Percentiles rank a stretch among this genome's conserved stretches.
phyloP scores from a whole-genome alignment of 768 basidiomycete genomes.

The Boletus sensibilis region DNA sequence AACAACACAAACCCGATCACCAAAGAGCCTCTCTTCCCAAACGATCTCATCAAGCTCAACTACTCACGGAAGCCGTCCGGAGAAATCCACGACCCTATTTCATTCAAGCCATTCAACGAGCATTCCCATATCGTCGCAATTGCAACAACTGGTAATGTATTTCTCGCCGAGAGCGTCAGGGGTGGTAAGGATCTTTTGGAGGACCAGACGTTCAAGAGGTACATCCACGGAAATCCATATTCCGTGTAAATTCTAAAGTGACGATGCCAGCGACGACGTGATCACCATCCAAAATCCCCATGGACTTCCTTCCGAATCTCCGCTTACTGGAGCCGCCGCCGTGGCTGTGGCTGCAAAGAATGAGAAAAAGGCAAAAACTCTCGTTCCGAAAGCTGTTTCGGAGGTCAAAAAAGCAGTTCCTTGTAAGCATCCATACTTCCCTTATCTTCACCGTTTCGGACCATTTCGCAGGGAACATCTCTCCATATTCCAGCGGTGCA shows the following conservation, averaged over 20 bases:
- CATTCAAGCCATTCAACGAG: conserved; percentile 95
- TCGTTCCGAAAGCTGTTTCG: conserved; percentile 34
- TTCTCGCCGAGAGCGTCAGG: conserved; percentile 85
- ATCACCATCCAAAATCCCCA: conserved; percentile 94
- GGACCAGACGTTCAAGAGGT: conserved; percentile 87
- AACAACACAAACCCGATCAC: conserved; percentile 79
- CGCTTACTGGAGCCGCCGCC: conserved; percentile 30
- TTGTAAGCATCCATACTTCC: conserved; percentile 45
- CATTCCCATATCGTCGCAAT: conserved; percentile 95
- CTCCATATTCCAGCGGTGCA: conserved; percentile 87
- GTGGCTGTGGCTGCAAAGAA: conserved; percentile 37
- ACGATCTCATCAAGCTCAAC: conserved; percentile 75
- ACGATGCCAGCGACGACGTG: conserved; percentile 65
- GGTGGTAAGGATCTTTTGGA: conserved; percentile 83
- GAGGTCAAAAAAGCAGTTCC: conserved; percentile 57
- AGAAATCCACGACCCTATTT: conserved; percentile 93
- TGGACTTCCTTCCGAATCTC: conserved; percentile 61
- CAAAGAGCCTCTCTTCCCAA: conserved; percentile 64
- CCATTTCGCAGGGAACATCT: conserved; percentile 68
- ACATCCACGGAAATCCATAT: conserved; percentile 13
- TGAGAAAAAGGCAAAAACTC: conserved; percentile 29
- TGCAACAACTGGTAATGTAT: conserved; percentile 89
- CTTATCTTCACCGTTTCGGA: neutral
- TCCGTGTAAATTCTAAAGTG: neutral
- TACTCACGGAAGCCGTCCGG: conserved; percentile 84